Base-by-base conservation (phyloP, 345 rosid genomes). In the Sisymbrium altissimum region DNA sequence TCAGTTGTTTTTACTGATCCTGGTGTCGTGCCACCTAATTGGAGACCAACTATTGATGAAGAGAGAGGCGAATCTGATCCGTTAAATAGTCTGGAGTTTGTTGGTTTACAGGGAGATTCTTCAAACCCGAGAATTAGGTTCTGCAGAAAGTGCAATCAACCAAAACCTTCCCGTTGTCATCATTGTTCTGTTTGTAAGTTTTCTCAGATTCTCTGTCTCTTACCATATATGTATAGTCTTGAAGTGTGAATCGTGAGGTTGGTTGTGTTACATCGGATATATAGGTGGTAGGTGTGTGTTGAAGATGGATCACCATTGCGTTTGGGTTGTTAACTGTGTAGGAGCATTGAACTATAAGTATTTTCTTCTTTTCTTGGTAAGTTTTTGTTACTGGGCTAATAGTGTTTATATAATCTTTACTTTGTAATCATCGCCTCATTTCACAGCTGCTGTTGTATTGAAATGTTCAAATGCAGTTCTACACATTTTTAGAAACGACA, bases 221-320 rank as follows among this genome's bases (percentile, higher is more conserved):
- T 19, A 17, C 13, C 14, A 74, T 38, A n/a, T 70, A 27, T 61
- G 23, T 21, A 17, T 19, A 58, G 30, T 59, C 17, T 25, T 9
- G 58, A 46, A 7, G 50, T 15, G 35, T 57, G 55, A 12, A 39
- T 66, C 39, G 17, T 78, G 63, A 68, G 30, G 30, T 71, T 53
- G 79, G 18, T 78, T 54, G 53, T 54, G 44, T 13, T n/a, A 18
- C 9, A n/a, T 76, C 36, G 13, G 32, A 12, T 54, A 71, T 77
- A 68, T 75, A 96, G 99, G 99, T 78, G 98, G 95, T 17, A 83
- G 95, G 49, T 96, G 99, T 74, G 88, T 92, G 39, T 85, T 96
- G 61, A 96, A 96, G 86, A 96, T 96, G 99, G 99, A 96, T 67
- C 99, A 96, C 70, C 99, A 96, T 77, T 96, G 99, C 49, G 98